A percentile compares a stretch with the other conserved stretches of the same genome.
Evolutionary conservation across 2,329 filamentous ascomycete genomes (phyloP).

Genomic region (Aspergillus bombycis): DNA sequence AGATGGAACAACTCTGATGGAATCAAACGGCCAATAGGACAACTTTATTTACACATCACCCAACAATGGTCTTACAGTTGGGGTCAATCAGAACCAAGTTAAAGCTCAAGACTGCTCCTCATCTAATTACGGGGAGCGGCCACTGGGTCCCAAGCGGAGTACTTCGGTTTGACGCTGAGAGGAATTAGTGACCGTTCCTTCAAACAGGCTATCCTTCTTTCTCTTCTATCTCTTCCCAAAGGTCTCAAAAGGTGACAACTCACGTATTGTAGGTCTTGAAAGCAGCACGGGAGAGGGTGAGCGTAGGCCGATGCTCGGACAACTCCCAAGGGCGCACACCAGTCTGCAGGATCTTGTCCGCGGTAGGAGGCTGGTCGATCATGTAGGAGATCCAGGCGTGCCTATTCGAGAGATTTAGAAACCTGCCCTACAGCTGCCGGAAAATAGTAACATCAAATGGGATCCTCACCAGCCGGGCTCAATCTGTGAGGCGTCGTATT

Average conservation of each 20-base stretch:
- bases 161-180: slow-evolving; percentile 37
- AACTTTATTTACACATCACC: slow-evolving; percentile 42
- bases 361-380: slow-evolving; percentile 80
- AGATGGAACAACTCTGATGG: slow-evolving; percentile 19
- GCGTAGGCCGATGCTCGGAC: slow-evolving; percentile 71
- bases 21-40: slow-evolving; percentile 32
- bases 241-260: slow-evolving; percentile 47
- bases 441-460: background rate
- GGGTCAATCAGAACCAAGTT: slow-evolving; percentile 3
- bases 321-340: slow-evolving; percentile 76
- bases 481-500: slow-evolving; percentile 67
- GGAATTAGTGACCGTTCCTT: slow-evolving; percentile 4
- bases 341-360: slow-evolving; percentile 72
- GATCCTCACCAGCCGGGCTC: slow-evolving; percentile 78
- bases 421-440: background rate
- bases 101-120: background rate
- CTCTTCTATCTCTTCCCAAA: background rate
- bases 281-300: slow-evolving; percentile 74
- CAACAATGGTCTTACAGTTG: slow-evolving; percentile 7
- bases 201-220: background rate
- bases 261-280: slow-evolving; percentile 96
- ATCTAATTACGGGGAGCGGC: slow-evolving; percentile 34
- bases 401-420: slow-evolving; percentile 49
- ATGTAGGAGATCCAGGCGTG: slow-evolving; percentile 96
- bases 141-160: slow-evolving; percentile 39